These are phyloP conservation scores for Cryptosporidium andersoni DNA, from an alignment of 169 alveolate species.

Conservation along the genomic window DNA sequence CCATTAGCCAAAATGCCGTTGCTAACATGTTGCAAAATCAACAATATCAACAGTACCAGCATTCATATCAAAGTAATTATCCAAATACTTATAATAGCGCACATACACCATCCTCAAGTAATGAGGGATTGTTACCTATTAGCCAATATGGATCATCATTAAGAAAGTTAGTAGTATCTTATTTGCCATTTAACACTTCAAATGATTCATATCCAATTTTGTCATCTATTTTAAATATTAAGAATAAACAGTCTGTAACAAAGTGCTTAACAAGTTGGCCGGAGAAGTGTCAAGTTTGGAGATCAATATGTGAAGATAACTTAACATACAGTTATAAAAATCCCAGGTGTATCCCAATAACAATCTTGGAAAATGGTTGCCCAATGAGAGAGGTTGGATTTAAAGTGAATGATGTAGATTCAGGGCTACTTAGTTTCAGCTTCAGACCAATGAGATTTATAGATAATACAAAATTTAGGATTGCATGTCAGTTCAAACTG, in stretches of 20 bases:
- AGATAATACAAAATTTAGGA: constrained; percentile 52
- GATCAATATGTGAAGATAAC: constrained; percentile 66
- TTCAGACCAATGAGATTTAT: constrained; percentile 60
- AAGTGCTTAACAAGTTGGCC: constrained; percentile 69
- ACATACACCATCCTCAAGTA: too few species aligned
- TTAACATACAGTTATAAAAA: constrained; percentile 38
- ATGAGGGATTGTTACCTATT: background rate
- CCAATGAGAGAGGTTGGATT: constrained; percentile 69
- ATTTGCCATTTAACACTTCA: background rate
- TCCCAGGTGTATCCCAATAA: constrained; percentile 39
- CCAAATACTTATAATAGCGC: background rate
- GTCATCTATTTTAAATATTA: background rate
- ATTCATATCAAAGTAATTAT: background rate
- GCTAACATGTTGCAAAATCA: constrained; percentile 62
- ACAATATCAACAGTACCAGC: constrained; percentile 48
- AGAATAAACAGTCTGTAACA: background rate
- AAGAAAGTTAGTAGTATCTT: background rate
- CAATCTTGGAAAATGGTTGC: constrained; percentile 51
- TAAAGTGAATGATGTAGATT: constrained; percentile 31
- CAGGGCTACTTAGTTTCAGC: constrained; percentile 55
- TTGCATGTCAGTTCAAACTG: constrained; percentile 56
- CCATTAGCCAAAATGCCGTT: constrained; percentile 67
- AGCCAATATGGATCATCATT: background rate
- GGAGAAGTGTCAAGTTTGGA: constrained; percentile 62
- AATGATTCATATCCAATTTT: background rate